Base-by-base conservation (phyloP, 345 rosid genomes). In the Ailanthus altissimus region DNA sequence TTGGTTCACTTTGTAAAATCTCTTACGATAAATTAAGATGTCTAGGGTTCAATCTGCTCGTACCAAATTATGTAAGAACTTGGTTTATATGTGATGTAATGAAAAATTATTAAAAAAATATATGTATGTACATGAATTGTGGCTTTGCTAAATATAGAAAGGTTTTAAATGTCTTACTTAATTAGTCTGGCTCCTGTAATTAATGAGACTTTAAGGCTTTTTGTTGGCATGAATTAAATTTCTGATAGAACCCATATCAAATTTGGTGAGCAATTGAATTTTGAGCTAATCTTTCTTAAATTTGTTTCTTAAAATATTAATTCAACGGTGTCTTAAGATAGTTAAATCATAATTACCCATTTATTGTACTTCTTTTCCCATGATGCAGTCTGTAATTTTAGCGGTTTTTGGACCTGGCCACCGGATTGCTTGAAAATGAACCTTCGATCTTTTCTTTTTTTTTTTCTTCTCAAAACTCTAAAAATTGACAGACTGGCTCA, bases 141-240 rank as follows among this genome's bases (percentile, higher is more conserved):
- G 69, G 20, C 5, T 18, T 38, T 68, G 60, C 38, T 43, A 23
- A n/a, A 12, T 45, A 45, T 71, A 72, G 77, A 3, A 57, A 47
- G 26, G 12, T 16, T 45, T 56, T 71, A 42, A 21, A 15, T 1
- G 5, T 4, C 42, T 74, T 74, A 47, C 74, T 46, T 25, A 23
- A 47, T 67, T 47, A 6, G 72, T 14, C 62, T 59, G 0, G 18
- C 61, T 58, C 18, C 3, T 56, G 66, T 21, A 65, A 32, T 72
- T 26, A 32, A 71, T 51, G 12, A 43, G 63, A 71, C 46, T 21
- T 74, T 49, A 42, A 16, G 50, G 51, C 65, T 58, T 74, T 63
- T 74, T 10, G 75, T 50, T 68, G 82, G 49, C 75, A 60, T 11
- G 49, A n/a, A 28, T 68, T 66, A 53, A 53, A 66, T 47, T 23